phyloP scores from a whole-genome alignment of 352 stramenopile genomes.

The Pythium dissimile region DNA sequence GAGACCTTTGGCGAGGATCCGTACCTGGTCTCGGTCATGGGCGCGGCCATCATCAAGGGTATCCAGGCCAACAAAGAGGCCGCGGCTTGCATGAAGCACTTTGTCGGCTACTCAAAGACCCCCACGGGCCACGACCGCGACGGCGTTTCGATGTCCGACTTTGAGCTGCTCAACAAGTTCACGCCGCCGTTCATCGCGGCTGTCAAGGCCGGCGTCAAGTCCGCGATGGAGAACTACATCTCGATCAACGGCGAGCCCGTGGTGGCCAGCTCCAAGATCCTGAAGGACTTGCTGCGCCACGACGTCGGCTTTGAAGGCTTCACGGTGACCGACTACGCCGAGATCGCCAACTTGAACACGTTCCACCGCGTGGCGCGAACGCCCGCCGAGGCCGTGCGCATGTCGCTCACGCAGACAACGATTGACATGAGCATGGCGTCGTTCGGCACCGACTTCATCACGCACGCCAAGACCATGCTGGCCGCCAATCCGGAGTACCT shows the following conservation, averaged over 20 bases:
- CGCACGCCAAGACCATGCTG: conserved; percentile 21
- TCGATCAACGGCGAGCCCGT: conserved; percentile 91
- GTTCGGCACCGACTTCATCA: conserved; percentile 29
- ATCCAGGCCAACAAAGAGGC: conserved; percentile 53
- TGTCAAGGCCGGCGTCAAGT: conserved; percentile 77
- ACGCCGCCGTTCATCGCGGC: conserved; percentile 78
- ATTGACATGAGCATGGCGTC: conserved; percentile 85
- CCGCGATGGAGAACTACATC: conserved; percentile 94
- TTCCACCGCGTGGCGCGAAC: conserved; percentile 52
- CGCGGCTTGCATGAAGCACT: conserved; percentile 87
- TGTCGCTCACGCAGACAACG: conserved; percentile 51
- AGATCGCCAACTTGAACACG: conserved; percentile 68
- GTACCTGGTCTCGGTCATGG: conserved; percentile 77
- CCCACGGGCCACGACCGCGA: conserved; percentile 80
- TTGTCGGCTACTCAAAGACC: conserved; percentile 87
- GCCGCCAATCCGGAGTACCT: conserved; percentile 22
- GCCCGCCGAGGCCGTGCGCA: conserved; percentile 32
- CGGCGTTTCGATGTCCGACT: conserved; percentile 69
- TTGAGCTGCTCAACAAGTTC: conserved; percentile 85
- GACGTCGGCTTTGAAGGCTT: conserved; percentile 69
- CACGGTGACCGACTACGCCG: conserved; percentile 76
- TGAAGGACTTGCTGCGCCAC: conserved; percentile 39
- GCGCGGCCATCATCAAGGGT: conserved; percentile 69
- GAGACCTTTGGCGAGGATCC: conserved; percentile 94
- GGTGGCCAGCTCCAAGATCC: conserved; percentile 71